Percentiles rank a stretch among this genome's conserved stretches.
Conservation (phyloP, 306 rosid species). For the Vicia faba region DNA sequence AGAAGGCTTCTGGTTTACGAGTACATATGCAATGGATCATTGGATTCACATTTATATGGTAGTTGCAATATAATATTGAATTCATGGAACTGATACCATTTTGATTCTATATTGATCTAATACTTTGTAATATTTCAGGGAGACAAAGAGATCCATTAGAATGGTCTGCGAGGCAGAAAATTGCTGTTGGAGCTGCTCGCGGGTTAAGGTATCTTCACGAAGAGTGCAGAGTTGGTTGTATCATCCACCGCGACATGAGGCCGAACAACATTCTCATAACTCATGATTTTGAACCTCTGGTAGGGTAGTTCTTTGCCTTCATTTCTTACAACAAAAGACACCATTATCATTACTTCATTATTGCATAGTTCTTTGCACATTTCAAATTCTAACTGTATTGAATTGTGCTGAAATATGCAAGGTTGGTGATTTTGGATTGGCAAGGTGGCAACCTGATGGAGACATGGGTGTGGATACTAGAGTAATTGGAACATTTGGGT, state of each 20-base stretch:
- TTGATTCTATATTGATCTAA: conserved; percentile 37
- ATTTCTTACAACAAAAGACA: neutral
- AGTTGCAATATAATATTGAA: conserved; percentile 17
- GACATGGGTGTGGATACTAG: conserved; percentile 94
- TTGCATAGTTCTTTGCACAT: neutral
- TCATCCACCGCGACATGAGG: conserved; percentile 98
- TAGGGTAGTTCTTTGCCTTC: conserved; percentile 34
- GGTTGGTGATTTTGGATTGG: conserved; percentile 99
- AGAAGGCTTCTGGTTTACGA: conserved; percentile 94
- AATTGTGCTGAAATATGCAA: conserved; percentile 42
- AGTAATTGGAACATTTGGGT: conserved; percentile 99
- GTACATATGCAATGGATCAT: conserved; percentile 94
- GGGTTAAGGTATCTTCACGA: conserved; percentile 97
- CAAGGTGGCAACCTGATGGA: conserved; percentile 99
- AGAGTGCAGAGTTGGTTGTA: conserved; percentile 99
- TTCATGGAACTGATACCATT: neutral
- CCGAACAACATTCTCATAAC: conserved; percentile 99
- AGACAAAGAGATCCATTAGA: conserved; percentile 66
- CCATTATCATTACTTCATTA: conserved; percentile 15
- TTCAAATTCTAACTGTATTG: neutral
- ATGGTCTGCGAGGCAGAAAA: conserved; percentile 91
- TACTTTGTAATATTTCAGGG: conserved; percentile 55
- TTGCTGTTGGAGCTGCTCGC: conserved; percentile 97
- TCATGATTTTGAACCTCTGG: conserved; percentile 99
- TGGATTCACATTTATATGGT: conserved; percentile 97